Base-by-base conservation (phyloP, 2,329 filamentous ascomycete genomes). In the Acephala macrosclerotiorum region DNA sequence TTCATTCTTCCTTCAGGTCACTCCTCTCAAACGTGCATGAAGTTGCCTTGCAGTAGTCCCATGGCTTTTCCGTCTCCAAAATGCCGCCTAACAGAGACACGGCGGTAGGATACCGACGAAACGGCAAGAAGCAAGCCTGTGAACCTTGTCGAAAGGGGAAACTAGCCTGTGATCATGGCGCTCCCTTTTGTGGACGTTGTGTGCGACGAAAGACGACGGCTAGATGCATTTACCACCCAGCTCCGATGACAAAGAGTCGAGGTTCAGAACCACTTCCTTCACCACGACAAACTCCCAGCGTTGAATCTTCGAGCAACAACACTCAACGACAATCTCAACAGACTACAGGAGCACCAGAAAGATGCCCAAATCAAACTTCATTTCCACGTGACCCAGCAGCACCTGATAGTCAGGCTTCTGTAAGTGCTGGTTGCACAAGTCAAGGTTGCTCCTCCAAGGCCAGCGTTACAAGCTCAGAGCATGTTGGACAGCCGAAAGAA, bases 101-200 rank as follows among this genome's bases (percentile, higher is more conserved):
- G 11, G 35, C 63, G 35, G 61, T 70, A 47, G 70, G 71, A 2
- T 72, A 71, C 33, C 72, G 74, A 53, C 68, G 74, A 14, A 76
- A 76, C 62, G 74, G 74, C 42, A 74, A 74, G 57, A 69, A 70
- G 55, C 72, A 74, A 65, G 70, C 73, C 11, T 76, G 74, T 63
- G 74, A 76, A 59, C 74, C 73, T 14, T 76, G 74, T 65, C 60
- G 73, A 16, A 75, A 73, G 35, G 72, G 72, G 7, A 76, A 76
- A 55, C 33, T 76, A 16, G 72, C 71, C 6, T 76, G 74, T 61
- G 73, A 74, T 57, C 74, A 76, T 65, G 68, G 65, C 9, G 49
- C 57, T 14, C 74, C 74, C 2, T 65, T 65, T 58, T 76, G 74
- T 59, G 72, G 71, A 29, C 64, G 73, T 58, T 75, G 72, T 62